A percentile compares a stretch with the other conserved stretches of the same genome.
Conservation (phyloP, 495 filamentous ascomycete species). For the Talaromyces adpressus region DNA sequence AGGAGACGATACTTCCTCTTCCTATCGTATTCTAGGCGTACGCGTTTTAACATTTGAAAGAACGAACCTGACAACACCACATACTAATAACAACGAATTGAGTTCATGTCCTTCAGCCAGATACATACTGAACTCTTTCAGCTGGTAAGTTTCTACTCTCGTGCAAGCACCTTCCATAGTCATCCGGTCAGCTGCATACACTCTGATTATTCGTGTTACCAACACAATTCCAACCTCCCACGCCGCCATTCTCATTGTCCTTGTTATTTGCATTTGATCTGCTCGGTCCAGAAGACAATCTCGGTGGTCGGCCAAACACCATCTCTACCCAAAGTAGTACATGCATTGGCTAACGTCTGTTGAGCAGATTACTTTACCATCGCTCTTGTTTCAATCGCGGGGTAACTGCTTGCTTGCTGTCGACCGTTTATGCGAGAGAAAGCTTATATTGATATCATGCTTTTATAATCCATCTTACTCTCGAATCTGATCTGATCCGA, state of each 20-base stretch:
- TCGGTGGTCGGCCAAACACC: too few relatives aligned
- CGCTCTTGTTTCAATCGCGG: neutral
- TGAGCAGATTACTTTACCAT: neutral
- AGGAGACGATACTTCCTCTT: neutral
- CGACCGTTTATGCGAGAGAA: neutral
- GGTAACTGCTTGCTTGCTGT: neutral
- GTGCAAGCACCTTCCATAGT: neutral
- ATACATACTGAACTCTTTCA: neutral
- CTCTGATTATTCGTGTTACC: neutral
- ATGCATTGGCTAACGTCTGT: neutral
- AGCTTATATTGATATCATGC: neutral
- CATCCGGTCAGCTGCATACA: neutral
- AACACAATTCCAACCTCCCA: neutral
- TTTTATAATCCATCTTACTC: neutral
- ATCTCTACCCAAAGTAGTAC: neutral
- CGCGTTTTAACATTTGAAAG: neutral
- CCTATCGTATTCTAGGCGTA: neutral
- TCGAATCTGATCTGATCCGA: too few relatives aligned
- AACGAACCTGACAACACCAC: neutral
- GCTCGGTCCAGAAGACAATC: neutral
- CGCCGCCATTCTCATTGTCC: neutral
- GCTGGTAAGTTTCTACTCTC: neutral
- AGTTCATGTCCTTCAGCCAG: neutral
- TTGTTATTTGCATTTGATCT: neutral
- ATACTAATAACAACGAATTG: neutral